Conservation (phyloP, 192 early-diverging fungal genomes). For the Backusella mclennaniae region DNA sequence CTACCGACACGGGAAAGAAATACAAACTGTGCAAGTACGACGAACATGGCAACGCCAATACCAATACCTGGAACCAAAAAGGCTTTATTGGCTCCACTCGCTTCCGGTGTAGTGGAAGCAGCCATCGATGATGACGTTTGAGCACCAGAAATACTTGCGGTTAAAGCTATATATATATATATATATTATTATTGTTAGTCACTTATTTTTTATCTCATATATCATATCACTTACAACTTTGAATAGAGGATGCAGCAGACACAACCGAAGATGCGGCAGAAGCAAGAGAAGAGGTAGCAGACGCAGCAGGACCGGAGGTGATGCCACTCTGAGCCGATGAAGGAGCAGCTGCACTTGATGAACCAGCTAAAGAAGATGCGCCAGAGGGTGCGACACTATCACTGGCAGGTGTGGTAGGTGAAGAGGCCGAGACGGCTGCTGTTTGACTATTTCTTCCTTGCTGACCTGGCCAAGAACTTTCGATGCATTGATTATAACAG, state of each 20-base stretch:
- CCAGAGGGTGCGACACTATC: background rate
- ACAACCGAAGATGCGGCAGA: background rate
- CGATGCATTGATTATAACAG: slow-evolving; percentile 13
- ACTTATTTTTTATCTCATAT: background rate
- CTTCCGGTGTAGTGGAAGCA: background rate
- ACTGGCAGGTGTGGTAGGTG: background rate
- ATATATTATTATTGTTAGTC: background rate
- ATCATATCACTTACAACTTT: background rate
- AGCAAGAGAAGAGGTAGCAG: background rate
- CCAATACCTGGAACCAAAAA: background rate
- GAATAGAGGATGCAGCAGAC: background rate
- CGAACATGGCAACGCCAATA: background rate
- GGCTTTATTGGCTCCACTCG: background rate
- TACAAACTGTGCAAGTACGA: background rate
- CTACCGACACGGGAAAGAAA: slow-evolving; percentile 1
- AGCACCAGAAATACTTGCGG: background rate
- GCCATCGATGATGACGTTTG: background rate
- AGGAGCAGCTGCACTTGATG: background rate
- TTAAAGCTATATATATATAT: background rate
- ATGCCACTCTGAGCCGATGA: background rate
- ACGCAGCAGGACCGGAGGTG: background rate
- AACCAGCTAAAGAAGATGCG: background rate
- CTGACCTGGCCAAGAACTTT: slow-evolving; percentile 10
- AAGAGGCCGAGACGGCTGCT: background rate
- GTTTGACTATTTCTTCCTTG: background rate